These are phyloP conservation scores for Tricholoma terreum DNA, from an alignment of 768 basidiomycete genomes.

Conservation along the genomic window DNA sequence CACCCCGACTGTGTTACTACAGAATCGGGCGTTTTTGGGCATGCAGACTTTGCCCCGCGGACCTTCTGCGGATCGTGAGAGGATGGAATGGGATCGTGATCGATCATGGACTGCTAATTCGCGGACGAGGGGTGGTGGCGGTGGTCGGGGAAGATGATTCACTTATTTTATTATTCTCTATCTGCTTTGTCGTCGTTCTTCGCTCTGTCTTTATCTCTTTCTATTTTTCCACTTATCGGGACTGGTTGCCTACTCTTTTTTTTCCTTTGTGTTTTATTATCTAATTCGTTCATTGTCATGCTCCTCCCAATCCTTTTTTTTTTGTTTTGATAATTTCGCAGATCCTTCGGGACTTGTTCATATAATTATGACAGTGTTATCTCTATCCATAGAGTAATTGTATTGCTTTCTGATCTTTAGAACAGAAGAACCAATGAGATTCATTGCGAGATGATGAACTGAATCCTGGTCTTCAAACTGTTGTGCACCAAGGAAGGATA, in stretches of 20 bases:
- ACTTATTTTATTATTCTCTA: neutral
- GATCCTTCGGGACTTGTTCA: too few relatives aligned
- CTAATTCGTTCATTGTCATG: neutral
- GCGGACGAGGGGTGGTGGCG: constrained; percentile 27
- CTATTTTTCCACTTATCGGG: neutral
- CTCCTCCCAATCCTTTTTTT: too few relatives aligned
- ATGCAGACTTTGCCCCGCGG: constrained; percentile 45
- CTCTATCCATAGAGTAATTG: too few relatives aligned
- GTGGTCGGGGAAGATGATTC: constrained; percentile 25
- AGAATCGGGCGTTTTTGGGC: constrained; percentile 28
- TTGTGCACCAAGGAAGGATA: too few relatives aligned
- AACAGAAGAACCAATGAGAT: too few relatives aligned
- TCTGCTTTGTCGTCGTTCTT: neutral
- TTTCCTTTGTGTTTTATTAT: neutral
- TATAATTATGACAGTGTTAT: too few relatives aligned
- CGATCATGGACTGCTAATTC: constrained; percentile 26
- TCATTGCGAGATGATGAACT: too few relatives aligned
- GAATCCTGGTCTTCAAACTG: too few relatives aligned
- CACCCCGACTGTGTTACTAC: constrained; percentile 36
- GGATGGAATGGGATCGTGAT: constrained; percentile 44
- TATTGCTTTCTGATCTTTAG: too few relatives aligned
- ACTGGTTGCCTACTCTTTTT: neutral
- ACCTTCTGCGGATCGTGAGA: constrained; percentile 51
- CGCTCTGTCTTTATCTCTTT: neutral
- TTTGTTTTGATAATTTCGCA: too few relatives aligned